Conservation (phyloP, 169 alveolate genomes). For the Plasmodium billcollinsi region DNA sequence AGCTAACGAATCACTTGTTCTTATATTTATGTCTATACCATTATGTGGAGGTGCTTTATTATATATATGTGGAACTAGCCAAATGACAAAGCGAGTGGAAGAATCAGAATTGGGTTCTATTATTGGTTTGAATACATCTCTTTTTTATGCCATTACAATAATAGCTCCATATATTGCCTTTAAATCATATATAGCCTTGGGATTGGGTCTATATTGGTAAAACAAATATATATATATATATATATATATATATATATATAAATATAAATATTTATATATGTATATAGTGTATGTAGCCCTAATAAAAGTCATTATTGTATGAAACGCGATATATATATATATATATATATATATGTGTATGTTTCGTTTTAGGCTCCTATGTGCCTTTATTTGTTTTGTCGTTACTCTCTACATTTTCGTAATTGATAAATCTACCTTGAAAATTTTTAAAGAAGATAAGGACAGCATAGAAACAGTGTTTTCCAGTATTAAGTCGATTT, state of each 20-base stretch:
- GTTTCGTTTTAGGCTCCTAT: constrained; percentile 24
- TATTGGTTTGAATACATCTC: constrained; percentile 53
- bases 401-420: constrained; percentile 53
- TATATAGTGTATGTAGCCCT: background rate
- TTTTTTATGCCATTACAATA: constrained; percentile 64
- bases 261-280: background rate
- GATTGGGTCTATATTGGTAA: constrained; percentile 54
- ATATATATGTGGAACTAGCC: constrained; percentile 75
- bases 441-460: constrained; percentile 53
- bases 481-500: constrained; percentile 33
- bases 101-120: constrained; percentile 65
- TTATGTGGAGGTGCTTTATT: constrained; percentile 69
- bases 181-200: constrained; percentile 50
- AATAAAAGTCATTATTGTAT: too few relatives aligned
- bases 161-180: constrained; percentile 65
- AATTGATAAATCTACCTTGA: constrained; percentile 32
- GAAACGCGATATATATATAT: background rate
- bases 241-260: background rate
- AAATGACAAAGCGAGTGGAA: constrained; percentile 68
- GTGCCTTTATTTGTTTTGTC: constrained; percentile 59
- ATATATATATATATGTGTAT: background rate
- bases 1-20: constrained; percentile 42
- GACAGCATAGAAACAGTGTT: constrained; percentile 61
- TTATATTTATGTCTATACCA: constrained; percentile 58
- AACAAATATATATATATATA: background rate